A percentile compares a stretch with the other conserved stretches of the same genome.
phyloP scores from a whole-genome alignment of 164 flowering plant species.

The Magnolia changhungtana region DNA sequence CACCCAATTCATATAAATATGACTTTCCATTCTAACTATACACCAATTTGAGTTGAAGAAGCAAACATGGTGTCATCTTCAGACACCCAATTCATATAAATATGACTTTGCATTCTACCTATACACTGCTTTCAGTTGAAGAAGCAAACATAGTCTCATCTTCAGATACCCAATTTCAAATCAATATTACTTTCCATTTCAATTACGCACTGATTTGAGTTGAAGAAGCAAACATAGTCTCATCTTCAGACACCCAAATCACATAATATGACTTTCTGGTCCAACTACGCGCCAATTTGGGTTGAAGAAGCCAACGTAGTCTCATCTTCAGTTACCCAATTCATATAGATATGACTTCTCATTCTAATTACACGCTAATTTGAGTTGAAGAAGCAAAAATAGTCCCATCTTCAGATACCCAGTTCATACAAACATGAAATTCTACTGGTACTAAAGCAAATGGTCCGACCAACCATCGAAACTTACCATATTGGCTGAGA shows the following conservation, averaged over 20 bases:
- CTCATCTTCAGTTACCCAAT: background rate
- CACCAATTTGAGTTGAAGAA: too few relatives aligned
- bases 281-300: background rate
- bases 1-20: too few relatives aligned
- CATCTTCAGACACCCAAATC: too few relatives aligned
- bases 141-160: background rate
- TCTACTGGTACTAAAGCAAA: background rate
- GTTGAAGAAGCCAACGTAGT: background rate
- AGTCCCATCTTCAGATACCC: background rate
- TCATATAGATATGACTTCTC: background rate
- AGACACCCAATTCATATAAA: too few relatives aligned
- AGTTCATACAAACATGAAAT: too few relatives aligned
- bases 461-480: background rate
- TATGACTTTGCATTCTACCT: too few relatives aligned
- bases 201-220: too few relatives aligned
- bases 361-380: background rate
- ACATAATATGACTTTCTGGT: too few relatives aligned
- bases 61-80: too few relatives aligned
- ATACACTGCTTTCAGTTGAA: background rate
- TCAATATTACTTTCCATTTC: background rate
- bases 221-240: too few relatives aligned
- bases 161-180: background rate
- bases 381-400: background rate
- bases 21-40: too few relatives aligned
- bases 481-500: constrained; percentile 60